Conservation (phyloP, 306 rosid genomes). For the Cicer cuneatum region DNA sequence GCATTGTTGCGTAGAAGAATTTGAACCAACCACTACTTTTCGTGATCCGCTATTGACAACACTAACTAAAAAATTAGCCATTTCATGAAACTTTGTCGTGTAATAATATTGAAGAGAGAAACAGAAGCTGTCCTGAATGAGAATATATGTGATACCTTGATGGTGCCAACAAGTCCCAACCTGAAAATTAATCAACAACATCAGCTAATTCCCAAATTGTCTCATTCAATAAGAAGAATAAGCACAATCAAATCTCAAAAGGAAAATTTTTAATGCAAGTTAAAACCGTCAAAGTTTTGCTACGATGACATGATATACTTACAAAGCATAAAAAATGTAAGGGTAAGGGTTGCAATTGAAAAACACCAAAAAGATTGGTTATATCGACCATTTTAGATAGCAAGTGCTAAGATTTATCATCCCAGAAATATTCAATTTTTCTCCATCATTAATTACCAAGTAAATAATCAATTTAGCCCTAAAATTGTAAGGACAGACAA, state of each 20-base stretch:
- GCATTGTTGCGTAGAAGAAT: too few relatives aligned
- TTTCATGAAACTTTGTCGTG: background rate
- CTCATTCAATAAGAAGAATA: slow-evolving; percentile 12
- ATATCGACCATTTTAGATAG: background rate
- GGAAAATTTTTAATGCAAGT: background rate
- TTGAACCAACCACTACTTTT: too few relatives aligned
- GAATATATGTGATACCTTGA: slow-evolving; percentile 67
- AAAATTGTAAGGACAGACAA: background rate
- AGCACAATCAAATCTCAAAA: slow-evolving; percentile 5
- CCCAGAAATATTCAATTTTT: background rate
- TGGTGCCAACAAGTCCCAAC: slow-evolving; percentile 96
- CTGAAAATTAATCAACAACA: slow-evolving; percentile 61
- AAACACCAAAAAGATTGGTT: background rate
- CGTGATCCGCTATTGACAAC: too few relatives aligned
- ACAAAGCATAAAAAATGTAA: background rate
- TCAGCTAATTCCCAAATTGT: slow-evolving; percentile 44
- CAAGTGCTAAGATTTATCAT: background rate
- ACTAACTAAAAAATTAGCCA: background rate
- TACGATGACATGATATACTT: background rate
- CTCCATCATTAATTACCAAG: background rate
- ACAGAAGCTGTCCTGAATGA: background rate
- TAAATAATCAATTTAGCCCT: background rate
- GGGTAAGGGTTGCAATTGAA: background rate
- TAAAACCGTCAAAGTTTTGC: background rate
- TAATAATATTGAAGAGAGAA: background rate